Evolutionary conservation across 352 stramenopile genomes (phyloP), one percentile per base, ranked within the genome.

Genomic region (Pythium sukuiense): DNA sequence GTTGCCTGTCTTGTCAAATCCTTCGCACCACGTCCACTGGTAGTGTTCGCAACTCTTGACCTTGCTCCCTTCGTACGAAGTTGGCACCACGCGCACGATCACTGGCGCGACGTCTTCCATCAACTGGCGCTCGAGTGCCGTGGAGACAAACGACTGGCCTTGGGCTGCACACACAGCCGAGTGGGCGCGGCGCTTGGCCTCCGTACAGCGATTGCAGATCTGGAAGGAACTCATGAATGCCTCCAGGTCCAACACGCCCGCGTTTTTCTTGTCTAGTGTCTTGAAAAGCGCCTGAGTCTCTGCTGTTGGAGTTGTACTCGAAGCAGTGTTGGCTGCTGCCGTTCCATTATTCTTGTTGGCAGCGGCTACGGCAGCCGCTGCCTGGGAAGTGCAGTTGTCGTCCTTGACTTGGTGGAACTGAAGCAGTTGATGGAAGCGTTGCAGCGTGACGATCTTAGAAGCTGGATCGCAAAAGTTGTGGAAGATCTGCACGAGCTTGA

Each of bases 401-500:
- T 90, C 72, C 32, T 90, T 91, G 26, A 89, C 72, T 49, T 90
- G 83, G 50, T 94, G 86, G 18, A 78, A 73, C 18, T 76, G 71
- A 16, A 92, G 39, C 14, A 94, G 48, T 68, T 90, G 85, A 45
- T 90, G 76, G 50, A 92, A 93, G 1, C 76, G 69, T 9, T 72
- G 53, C 0, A 87, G 62, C 18, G 70, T 76, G 14, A 92, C 59
- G 6, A 86, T 49, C 20, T 90, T 92, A 6, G 59, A 79, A 12
- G 58, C 57, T 0, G 83, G 86, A 48, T 94, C 86, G 55, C 83
- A 92, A 45, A 92, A 92, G 48, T 79, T 76, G 63, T 92, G 82
- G 66, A 92, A 94, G 65, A 92, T 94, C 64, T 91, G 86, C 20
- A 90, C 85, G n/a, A 94, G 76, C 59, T 94, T 94, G 58, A 92